A percentile compares a stretch with the other conserved stretches of the same genome.
Evolutionary conservation across 2,329 filamentous ascomycete species (phyloP).

Genomic region (Fusarium citri): DNA sequence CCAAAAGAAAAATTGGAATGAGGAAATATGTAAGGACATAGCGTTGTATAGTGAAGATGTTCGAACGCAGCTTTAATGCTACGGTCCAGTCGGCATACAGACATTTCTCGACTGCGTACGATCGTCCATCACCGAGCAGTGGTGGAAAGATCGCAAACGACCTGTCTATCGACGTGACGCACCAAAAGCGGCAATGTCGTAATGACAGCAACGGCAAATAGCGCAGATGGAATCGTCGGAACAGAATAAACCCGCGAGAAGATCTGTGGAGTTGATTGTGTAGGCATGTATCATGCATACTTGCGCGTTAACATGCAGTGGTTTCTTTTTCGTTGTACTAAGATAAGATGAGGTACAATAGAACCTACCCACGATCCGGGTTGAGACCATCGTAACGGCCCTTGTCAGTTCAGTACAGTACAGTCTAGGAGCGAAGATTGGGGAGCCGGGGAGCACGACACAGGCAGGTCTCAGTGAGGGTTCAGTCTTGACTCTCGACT

Average conservation of each 20-base stretch:
- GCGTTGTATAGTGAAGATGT: not conserved
- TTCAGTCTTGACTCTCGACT: not conserved
- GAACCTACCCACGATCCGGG: conserved; percentile 31
- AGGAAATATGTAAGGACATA: not conserved
- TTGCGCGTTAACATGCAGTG: not conserved
- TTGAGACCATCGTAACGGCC: conserved; percentile 30
- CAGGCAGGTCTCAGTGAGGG: conserved; percentile 7
- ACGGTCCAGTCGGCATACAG: not conserved
- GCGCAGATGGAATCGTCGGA: conserved; percentile 28
- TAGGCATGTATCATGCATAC: not conserved
- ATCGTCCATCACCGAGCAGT: conserved; percentile 2
- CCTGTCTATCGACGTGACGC: conserved; percentile 16
- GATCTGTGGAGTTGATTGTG: not conserved
- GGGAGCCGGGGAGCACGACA: conserved; percentile 1
- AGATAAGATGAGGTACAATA: conserved; percentile 40
- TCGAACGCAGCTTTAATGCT: conserved; percentile 1
- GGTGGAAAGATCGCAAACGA: conserved; percentile 6
- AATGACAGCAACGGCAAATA: not conserved
- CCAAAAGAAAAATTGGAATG: conserved; percentile 5
- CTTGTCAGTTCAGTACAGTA: not conserved
- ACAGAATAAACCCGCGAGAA: conserved; percentile 13
- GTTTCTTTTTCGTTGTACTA: conserved; percentile 15
- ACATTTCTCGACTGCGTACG: not conserved
- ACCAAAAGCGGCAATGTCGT: conserved; percentile 9
- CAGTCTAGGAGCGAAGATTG: conserved; percentile 3